A percentile compares a stretch with the other conserved stretches of the same genome.
phyloP scores from a whole-genome alignment of 148 eudicot genomes.

The Polygonum maritimum region DNA sequence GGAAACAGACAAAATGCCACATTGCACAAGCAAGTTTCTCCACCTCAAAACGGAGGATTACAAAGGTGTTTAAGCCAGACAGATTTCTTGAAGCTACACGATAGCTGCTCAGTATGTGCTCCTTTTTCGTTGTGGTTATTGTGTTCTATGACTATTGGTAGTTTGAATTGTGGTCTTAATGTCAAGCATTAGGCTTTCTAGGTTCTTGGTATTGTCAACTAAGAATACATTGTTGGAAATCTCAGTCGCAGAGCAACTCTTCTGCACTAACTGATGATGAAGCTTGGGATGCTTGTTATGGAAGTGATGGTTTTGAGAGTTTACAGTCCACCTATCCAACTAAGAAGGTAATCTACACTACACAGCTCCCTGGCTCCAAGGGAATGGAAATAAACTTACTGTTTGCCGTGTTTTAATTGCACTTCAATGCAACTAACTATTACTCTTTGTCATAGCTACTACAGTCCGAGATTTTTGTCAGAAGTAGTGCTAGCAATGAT shows the following conservation, averaged over 20 bases:
- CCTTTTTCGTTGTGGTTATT: neutral
- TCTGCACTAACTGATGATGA: slow-evolving; percentile 90
- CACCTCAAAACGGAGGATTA: slow-evolving; percentile 35
- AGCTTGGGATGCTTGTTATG: slow-evolving; percentile 37
- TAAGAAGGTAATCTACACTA: slow-evolving; percentile 34
- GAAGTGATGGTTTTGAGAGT: slow-evolving; percentile 41
- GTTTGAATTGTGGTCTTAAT: neutral
- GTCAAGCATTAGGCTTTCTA: neutral
- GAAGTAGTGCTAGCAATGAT: neutral
- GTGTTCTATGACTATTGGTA: neutral
- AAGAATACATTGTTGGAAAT: slow-evolving; percentile 6
- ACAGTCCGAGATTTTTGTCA: neutral
- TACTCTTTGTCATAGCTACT: neutral
- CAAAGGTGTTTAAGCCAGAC: slow-evolving; percentile 69
- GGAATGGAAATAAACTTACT: neutral
- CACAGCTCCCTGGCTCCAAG: neutral
- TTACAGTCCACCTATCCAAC: slow-evolving; percentile 46
- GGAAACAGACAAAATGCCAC: slow-evolving; percentile 27
- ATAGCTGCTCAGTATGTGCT: slow-evolving; percentile 71
- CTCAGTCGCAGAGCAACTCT: slow-evolving; percentile 56
- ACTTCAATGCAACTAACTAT: neutral
- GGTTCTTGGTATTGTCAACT: neutral
- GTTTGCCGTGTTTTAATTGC: neutral
- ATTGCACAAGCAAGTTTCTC: slow-evolving; percentile 28
- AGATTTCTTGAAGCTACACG: slow-evolving; percentile 47